These are phyloP conservation scores for Dactylellina drechsleri DNA, from an alignment of 2,329 filamentous ascomycete genomes.

Conservation along the genomic window DNA sequence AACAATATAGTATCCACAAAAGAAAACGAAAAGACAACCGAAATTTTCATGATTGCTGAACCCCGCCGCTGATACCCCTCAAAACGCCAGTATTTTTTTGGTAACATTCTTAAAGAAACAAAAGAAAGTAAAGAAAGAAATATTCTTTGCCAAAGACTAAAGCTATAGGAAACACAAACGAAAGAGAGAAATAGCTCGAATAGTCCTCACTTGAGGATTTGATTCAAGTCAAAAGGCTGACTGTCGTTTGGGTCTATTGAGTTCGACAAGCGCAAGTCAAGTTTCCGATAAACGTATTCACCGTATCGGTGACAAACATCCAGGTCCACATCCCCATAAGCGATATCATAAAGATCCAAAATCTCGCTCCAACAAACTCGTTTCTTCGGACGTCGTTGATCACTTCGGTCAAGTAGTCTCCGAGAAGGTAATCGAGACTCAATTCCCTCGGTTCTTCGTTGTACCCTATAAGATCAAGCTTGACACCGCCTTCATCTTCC, in stretches of 20 bases:
- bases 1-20: slow-evolving; percentile 3
- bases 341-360: slow-evolving; percentile 51
- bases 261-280: slow-evolving; percentile 32
- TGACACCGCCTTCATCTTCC: slow-evolving; percentile 12
- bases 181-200: not conserved
- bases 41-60: not conserved
- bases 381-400: slow-evolving; percentile 50
- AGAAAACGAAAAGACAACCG: slow-evolving; percentile 2
- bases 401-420: slow-evolving; percentile 52
- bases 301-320: slow-evolving; percentile 50
- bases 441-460: slow-evolving; percentile 21
- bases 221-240: no score
- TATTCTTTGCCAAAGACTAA: no score
- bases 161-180: not conserved
- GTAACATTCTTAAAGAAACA: not conserved
- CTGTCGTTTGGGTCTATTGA: not conserved
- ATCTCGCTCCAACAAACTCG: slow-evolving; percentile 48
- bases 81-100: slow-evolving; percentile 10
- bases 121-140: not conserved
- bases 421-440: slow-evolving; percentile 50
- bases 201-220: not conserved
- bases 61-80: not conserved
- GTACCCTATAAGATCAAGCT: not conserved
- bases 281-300: slow-evolving; percentile 41
- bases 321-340: slow-evolving; percentile 53